phyloP scores from a whole-genome alignment of 2,329 filamentous ascomycete genomes.

The Phaeosphaeria sp. region DNA sequence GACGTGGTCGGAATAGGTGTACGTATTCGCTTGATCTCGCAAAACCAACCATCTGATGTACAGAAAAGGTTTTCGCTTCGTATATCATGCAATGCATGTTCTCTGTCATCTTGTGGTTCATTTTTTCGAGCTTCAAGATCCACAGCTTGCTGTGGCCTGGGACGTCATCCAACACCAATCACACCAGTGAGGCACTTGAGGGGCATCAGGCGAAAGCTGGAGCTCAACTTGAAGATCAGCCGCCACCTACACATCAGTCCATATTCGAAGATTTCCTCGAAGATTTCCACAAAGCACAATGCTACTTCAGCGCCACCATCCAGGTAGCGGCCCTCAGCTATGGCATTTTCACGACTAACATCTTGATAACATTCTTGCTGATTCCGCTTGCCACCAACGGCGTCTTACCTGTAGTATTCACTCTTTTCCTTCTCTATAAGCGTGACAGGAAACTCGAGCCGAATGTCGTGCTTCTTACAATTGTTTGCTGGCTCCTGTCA shows the following conservation, averaged over 20 bases:
- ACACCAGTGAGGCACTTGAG: not conserved
- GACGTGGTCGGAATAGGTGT: conserved; percentile 27
- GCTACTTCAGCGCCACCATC: conserved; percentile 33
- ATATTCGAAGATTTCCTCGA: conserved; percentile 16
- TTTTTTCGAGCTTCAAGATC: conserved; percentile 1
- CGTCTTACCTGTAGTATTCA: conserved; percentile 23
- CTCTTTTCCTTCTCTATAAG: conserved; percentile 17
- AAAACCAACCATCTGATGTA: not conserved
- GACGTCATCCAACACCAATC: conserved; percentile 4
- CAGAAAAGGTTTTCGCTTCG: conserved; percentile 23
- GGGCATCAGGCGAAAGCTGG: not conserved
- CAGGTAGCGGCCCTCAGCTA: conserved; percentile 30
- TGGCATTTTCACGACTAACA: conserved; percentile 23
- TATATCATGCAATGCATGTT: conserved; percentile 32
- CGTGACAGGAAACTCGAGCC: conserved; percentile 5
- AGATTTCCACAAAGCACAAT: conserved; percentile 34
- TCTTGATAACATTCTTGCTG: conserved; percentile 29
- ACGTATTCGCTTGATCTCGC: not conserved
- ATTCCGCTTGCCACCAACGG: conserved; percentile 29
- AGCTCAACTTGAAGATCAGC: not conserved
- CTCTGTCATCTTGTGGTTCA: conserved; percentile 20
- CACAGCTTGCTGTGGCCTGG: not conserved
- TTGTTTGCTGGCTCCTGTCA: conserved; percentile 19
- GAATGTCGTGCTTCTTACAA: conserved; percentile 18
- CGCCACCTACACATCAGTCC: conserved; percentile 1